Evolutionary conservation across 148 eudicot species (phyloP).

Genomic region (Rhododendron williamsianum): DNA sequence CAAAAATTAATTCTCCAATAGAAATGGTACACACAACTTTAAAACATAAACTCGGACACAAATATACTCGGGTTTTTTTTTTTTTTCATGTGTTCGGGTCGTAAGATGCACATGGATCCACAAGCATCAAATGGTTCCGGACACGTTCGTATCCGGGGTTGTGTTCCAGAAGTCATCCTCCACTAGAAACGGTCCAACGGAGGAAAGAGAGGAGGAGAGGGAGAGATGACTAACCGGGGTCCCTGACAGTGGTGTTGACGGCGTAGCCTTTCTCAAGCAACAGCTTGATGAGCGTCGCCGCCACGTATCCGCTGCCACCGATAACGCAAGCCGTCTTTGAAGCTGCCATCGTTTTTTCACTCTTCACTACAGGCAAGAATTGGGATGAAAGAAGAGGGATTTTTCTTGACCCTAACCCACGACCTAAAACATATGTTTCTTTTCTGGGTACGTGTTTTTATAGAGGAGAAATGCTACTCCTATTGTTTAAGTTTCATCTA

Average conservation of each 20-base stretch:
- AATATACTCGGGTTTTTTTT: no score
- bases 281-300: slow-evolving; percentile 41
- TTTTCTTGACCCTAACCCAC: not conserved
- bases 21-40: no score
- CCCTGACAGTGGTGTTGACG: slow-evolving; percentile 62
- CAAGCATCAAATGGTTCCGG: no score
- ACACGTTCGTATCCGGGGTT: no score
- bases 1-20: no score
- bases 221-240: slow-evolving; percentile 37
- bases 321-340: slow-evolving; percentile 43
- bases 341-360: not conserved
- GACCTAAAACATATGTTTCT: not conserved
- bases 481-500: not conserved
- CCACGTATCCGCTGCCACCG: slow-evolving; percentile 61
- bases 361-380: not conserved
- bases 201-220: not conserved
- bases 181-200: no score
- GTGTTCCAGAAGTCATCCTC: no score
- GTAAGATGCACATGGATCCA: no score
- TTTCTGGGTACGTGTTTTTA: not conserved
- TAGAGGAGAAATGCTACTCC: not conserved
- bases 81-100: no score
- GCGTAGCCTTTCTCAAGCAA: slow-evolving; percentile 41
- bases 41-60: no score
- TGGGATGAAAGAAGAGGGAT: not conserved